These are phyloP conservation scores for Nannizziopsis barbatae DNA, from an alignment of 2,329 filamentous ascomycete genomes.

Conservation along the genomic window DNA sequence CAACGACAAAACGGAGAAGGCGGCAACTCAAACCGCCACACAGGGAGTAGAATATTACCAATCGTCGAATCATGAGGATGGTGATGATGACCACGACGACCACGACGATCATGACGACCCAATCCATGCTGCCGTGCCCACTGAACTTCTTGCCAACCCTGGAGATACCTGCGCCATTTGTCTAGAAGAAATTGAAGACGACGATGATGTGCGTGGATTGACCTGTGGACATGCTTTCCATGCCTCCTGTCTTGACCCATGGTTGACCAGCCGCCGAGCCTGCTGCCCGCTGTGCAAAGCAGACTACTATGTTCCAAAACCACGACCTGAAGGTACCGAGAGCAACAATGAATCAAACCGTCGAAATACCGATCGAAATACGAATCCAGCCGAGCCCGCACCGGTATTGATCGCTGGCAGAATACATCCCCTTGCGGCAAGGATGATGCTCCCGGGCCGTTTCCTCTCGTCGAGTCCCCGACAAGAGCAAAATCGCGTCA, in stretches of 20 bases:
- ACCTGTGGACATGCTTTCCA: constrained; percentile 98
- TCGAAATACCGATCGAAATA: constrained; percentile 18
- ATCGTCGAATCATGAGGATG: constrained; percentile 11
- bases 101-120: constrained; percentile 65
- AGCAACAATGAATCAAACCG: constrained; percentile 10
- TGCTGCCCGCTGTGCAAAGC: constrained; percentile 97
- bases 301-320: constrained; percentile 93
- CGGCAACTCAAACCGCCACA: background rate
- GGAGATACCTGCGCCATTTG: constrained; percentile 96
- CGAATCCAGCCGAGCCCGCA: constrained; percentile 25
- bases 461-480: constrained; percentile 24
- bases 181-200: constrained; percentile 84
- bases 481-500: constrained; percentile 17
- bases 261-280: constrained; percentile 85
- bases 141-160: constrained; percentile 66
- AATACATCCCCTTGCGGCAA: constrained; percentile 24
- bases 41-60: background rate
- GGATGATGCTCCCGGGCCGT: constrained; percentile 30
- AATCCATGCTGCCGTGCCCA: constrained; percentile 69
- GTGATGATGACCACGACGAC: constrained; percentile 22
- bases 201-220: constrained; percentile 86
- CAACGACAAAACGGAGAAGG: constrained; percentile 16
- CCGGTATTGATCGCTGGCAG: constrained; percentile 26
- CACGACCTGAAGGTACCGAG: constrained; percentile 49
- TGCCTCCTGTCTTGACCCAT: constrained; percentile 87